Evolutionary conservation across 1,284 basidiomycete genomes (phyloP).

Genomic region (Porodaedalea pini): DNA sequence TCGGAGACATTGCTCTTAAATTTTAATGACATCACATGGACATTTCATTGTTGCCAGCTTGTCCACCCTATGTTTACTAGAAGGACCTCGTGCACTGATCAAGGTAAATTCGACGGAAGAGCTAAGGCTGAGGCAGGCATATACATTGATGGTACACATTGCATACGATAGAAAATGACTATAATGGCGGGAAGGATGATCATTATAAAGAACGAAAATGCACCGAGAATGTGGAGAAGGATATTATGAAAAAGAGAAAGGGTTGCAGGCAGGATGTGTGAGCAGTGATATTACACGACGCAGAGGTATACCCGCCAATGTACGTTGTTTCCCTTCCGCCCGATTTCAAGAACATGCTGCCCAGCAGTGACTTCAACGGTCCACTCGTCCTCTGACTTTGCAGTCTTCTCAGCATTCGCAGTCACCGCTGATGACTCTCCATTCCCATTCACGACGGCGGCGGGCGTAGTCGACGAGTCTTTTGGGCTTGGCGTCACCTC

Average conservation of each 20-base stretch:
- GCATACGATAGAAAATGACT: not conserved
- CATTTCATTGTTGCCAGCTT: not conserved
- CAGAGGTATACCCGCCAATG: conserved; percentile 16
- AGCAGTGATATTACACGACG: not conserved
- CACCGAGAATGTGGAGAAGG: not conserved
- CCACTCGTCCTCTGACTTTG: conserved; percentile 13
- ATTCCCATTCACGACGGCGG: not conserved
- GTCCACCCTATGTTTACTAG: too few relatives aligned
- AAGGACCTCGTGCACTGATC: too few relatives aligned
- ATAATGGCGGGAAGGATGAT: not conserved
- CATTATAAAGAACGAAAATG: not conserved
- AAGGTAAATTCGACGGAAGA: not conserved
- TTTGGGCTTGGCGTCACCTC: not conserved
- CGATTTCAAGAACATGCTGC: conserved; percentile 18
- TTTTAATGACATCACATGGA: not conserved
- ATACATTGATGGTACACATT: not conserved
- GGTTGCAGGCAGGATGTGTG: not conserved
- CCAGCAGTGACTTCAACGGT: conserved; percentile 9
- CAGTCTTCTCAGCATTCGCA: not conserved
- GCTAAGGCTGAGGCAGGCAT: not conserved
- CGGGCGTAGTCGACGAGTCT: not conserved
- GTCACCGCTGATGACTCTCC: not conserved
- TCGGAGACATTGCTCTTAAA: not conserved
- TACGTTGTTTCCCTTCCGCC: conserved; percentile 14
- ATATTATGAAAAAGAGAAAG: not conserved